Percentiles rank a stretch among this genome's conserved stretches.
These are phyloP conservation scores for Aureobasidium uvarum DNA, from an alignment of 2,329 filamentous ascomycete species.

Conservation along the genomic window DNA sequence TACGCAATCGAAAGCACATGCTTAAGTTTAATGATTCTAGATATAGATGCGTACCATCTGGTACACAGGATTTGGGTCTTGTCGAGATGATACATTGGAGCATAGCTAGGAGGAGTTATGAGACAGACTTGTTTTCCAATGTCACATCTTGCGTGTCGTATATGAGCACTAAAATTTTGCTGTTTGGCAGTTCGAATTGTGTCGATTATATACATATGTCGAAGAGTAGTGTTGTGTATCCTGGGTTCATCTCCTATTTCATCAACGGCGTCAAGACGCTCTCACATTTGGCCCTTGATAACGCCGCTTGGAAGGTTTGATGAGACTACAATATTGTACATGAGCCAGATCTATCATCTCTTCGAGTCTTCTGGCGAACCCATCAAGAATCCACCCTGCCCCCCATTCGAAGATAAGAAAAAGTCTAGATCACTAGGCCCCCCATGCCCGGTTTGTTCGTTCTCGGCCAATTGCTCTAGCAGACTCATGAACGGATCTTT, in stretches of 20 bases:
- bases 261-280: neutral
- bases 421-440: slow-evolving; percentile 75
- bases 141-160: too few species aligned
- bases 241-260: neutral
- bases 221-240: neutral
- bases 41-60: too few species aligned
- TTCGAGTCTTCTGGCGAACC: neutral
- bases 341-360: neutral
- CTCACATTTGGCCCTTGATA: neutral
- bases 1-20: slow-evolving; percentile 2
- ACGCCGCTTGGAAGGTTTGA: neutral
- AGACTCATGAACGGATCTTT: slow-evolving; percentile 79
- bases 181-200: neutral
- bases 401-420: slow-evolving; percentile 53
- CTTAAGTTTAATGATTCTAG: neutral
- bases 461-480: slow-evolving; percentile 78
- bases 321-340: neutral
- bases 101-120: neutral
- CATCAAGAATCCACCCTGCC: neutral
- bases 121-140: too few species aligned
- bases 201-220: neutral
- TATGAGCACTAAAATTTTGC: neutral
- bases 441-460: slow-evolving; percentile 63
- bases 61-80: too few species aligned
- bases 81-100: neutral